Evolutionary conservation across 768 basidiomycete genomes (phyloP).

Genomic region (Lentinula sp.): DNA sequence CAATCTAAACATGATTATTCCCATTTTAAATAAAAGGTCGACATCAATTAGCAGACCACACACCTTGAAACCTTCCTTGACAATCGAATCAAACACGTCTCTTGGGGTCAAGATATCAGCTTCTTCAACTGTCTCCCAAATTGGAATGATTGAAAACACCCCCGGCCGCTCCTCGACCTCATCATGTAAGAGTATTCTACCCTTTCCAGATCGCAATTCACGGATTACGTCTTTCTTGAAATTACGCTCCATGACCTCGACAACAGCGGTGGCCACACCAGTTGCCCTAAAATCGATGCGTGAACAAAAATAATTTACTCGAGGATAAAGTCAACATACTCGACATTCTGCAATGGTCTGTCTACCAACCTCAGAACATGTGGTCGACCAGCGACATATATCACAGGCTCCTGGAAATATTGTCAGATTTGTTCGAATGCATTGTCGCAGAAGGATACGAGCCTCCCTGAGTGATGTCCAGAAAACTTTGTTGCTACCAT

Average conservation of each 20-base stretch:
- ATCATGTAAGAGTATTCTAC: slow-evolving; percentile 87
- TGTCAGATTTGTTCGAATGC: not conserved
- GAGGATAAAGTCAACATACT: slow-evolving; percentile 39
- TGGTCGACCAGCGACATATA: slow-evolving; percentile 81
- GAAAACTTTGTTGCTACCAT: slow-evolving; percentile 68
- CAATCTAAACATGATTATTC: slow-evolving; percentile 42
- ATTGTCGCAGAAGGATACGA: slow-evolving; percentile 7
- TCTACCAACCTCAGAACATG: slow-evolving; percentile 88
- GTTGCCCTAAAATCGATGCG: slow-evolving; percentile 57
- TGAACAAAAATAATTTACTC: not conserved
- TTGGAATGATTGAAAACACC: slow-evolving; percentile 83
- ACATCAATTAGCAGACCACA: slow-evolving; percentile 10
- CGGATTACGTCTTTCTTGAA: slow-evolving; percentile 85
- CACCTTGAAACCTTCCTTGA: slow-evolving; percentile 73
- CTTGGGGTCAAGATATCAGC: slow-evolving; percentile 84
- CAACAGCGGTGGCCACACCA: slow-evolving; percentile 83
- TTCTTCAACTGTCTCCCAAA: slow-evolving; percentile 86
- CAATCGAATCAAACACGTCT: slow-evolving; percentile 74
- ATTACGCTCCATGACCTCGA: slow-evolving; percentile 85
- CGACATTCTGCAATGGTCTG: slow-evolving; percentile 89
- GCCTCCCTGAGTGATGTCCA: slow-evolving; percentile 98
- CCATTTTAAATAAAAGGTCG: not conserved
- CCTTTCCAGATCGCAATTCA: slow-evolving; percentile 67
- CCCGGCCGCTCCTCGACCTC: slow-evolving; percentile 94
- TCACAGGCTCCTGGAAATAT: slow-evolving; percentile 72